Conservation (phyloP, 495 filamentous ascomycete genomes). For the Podospora conica region DNA sequence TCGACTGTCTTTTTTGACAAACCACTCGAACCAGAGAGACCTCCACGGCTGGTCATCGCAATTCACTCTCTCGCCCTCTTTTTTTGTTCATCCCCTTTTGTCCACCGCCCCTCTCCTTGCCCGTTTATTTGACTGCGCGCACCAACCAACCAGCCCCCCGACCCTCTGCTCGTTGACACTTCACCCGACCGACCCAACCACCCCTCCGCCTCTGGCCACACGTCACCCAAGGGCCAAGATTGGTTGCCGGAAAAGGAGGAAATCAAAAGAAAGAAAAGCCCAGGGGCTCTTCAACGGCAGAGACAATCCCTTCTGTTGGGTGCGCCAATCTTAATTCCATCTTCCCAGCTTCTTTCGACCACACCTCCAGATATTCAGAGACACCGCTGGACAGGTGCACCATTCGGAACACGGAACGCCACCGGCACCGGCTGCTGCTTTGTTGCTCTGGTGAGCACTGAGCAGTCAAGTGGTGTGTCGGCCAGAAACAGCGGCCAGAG, state of each 20-base stretch:
- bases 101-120: background rate
- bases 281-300: too few relatives aligned
- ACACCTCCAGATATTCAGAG: background rate
- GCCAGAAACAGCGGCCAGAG: conserved; percentile 7
- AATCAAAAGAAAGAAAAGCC: background rate
- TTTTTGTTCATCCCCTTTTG: background rate
- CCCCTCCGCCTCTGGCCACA: background rate
- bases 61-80: background rate
- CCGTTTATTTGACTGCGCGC: background rate
- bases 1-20: background rate
- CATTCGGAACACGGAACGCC: background rate
- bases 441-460: background rate
- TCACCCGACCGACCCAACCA: background rate
- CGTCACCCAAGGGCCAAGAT: too few relatives aligned
- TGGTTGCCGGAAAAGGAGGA: background rate
- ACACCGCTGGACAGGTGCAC: background rate
- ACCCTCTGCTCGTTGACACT: background rate
- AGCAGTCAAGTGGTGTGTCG: background rate
- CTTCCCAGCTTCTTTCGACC: background rate
- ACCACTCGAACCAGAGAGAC: too few relatives aligned
- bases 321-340: background rate
- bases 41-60: background rate
- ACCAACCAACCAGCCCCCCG: background rate
- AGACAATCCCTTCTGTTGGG: background rate
- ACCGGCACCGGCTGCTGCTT: background rate